Base-by-base conservation (phyloP, 495 filamentous ascomycete species). In the Peziza echinospora region DNA sequence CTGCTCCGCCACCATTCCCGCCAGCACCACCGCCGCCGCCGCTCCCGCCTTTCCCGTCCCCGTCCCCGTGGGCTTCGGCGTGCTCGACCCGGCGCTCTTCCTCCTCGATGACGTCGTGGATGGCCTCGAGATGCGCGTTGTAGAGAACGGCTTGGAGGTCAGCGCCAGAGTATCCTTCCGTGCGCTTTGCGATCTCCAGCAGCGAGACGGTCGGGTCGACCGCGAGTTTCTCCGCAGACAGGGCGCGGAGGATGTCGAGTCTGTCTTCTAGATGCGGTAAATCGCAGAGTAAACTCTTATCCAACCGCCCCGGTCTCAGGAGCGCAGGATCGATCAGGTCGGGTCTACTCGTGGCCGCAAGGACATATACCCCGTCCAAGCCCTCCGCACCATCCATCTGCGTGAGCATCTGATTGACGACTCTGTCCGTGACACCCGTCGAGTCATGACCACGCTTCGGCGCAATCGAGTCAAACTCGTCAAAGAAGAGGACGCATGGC, bases 371-470 rank as follows among this genome's bases (percentile, higher is more conserved):
- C 0, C 91, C 91, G 0, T 77, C 81, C 5, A 96, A 63, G 16
- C 91, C 89, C 59, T 97, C 91, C 1, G 91, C 91, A 56, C 89
- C 89, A 57, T 97, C 89, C 91, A 97, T 97, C 62, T 94, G 91
- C 4, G 89, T 97, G 7, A 97, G 67, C 41, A 97, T 73, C 66
- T 96, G 91, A 58, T 96, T 96, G 53, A 97, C 89, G 1, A 97
- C 89, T n/a, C 89, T 75, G 60, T 96, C 91, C 0, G 91, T 96
- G 23, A 97, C 89, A 43, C 91, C 89, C 0, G 91, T 96, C 7
- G 78, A 84, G 54, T 96, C 91, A 57, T 96, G 91, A 0, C 91
- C 89, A 62, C 89, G 75, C 67, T 94, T 96, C 5, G 89, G 91
- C 2, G 89, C 89, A 46, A 97, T 93, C 49, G 78, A 83, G 62